These are phyloP conservation scores for Moesziomyces sp. DNA, from an alignment of 1,284 basidiomycete genomes.

Conservation along the genomic window DNA sequence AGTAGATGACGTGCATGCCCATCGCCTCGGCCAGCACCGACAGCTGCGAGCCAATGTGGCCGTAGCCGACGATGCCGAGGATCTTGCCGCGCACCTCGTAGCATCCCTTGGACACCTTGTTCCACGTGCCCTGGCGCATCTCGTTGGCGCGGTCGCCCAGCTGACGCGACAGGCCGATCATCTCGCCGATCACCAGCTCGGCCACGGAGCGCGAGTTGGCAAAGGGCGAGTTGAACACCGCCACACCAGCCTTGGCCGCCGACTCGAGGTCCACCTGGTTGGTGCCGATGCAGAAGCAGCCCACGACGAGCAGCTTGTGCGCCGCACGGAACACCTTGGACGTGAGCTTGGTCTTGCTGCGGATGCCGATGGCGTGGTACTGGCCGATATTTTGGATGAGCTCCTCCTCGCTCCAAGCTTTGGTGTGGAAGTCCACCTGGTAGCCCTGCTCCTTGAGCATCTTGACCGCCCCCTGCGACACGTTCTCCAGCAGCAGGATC, in stretches of 20 bases:
- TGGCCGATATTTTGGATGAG: constrained; percentile 84
- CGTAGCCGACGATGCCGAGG: constrained; percentile 96
- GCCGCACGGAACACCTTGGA: constrained; percentile 78
- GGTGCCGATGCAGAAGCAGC: constrained; percentile 99
- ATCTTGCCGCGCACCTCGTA: constrained; percentile 99
- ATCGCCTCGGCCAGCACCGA: constrained; percentile 97
- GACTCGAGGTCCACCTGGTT: constrained; percentile 94
- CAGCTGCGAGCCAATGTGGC: constrained; percentile 97
- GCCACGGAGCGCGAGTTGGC: constrained; percentile 99
- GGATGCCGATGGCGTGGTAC: constrained; percentile 95
- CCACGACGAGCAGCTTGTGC: constrained; percentile 84
- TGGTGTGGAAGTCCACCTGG: constrained; percentile 88
- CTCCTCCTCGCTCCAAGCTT: constrained; percentile 90
- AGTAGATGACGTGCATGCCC: constrained; percentile 94
- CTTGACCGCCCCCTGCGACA: constrained; percentile 88
- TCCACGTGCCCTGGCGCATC: constrained; percentile 91
- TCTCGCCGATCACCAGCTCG: constrained; percentile 94
- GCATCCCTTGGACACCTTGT: constrained; percentile 98
- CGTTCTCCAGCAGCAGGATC: constrained; percentile 92
- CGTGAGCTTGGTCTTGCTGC: constrained; percentile 97
- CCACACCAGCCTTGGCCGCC: constrained; percentile 88
- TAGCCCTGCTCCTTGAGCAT: constrained; percentile 87
- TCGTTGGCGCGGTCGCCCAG: constrained; percentile 89
- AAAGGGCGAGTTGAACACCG: constrained; percentile 99
- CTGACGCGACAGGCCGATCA: constrained; percentile 93